phyloP scores from a whole-genome alignment of 768 basidiomycete genomes.

The Xerocomellus amylosporus region DNA sequence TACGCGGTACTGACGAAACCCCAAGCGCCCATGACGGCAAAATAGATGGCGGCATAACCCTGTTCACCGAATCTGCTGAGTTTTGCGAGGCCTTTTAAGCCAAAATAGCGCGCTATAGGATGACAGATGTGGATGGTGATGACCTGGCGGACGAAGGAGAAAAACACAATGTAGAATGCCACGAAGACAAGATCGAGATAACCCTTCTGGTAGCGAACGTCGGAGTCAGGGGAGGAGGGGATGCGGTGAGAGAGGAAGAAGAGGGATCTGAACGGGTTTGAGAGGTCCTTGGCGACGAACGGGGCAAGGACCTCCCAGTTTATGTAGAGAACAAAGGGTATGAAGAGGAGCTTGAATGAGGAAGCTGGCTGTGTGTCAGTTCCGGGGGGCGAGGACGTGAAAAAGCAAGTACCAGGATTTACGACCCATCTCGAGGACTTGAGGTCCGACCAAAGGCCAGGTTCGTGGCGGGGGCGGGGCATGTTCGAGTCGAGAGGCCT shows the following conservation, averaged over 20 bases:
- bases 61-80: conserved; percentile 89
- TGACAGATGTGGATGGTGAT: conserved; percentile 61
- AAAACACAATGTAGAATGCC: conserved; percentile 81
- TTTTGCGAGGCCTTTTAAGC: conserved; percentile 65
- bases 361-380: conserved; percentile 40
- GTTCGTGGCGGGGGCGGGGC: not conserved
- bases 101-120: conserved; percentile 67
- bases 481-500: conserved; percentile 12
- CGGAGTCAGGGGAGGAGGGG: conserved; percentile 46
- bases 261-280: conserved; percentile 73
- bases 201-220: conserved; percentile 68
- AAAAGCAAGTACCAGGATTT: conserved; percentile 51
- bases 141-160: conserved; percentile 81
- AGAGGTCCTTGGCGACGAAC: conserved; percentile 43
- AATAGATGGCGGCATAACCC: conserved; percentile 84
- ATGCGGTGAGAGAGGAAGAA: conserved; percentile 72
- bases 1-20: conserved; percentile 60
- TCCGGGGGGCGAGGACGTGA: not conserved
- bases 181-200: conserved; percentile 78
- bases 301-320: conserved; percentile 61
- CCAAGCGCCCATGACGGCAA: conserved; percentile 62
- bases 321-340: conserved; percentile 57
- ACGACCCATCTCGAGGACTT: conserved; percentile 65
- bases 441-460: conserved; percentile 48
- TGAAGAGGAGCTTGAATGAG: conserved; percentile 62